Evolutionary conservation across 352 stramenopile genomes (phyloP), one percentile per base, ranked within the genome.

Genomic region (Phytophthora capsici): DNA sequence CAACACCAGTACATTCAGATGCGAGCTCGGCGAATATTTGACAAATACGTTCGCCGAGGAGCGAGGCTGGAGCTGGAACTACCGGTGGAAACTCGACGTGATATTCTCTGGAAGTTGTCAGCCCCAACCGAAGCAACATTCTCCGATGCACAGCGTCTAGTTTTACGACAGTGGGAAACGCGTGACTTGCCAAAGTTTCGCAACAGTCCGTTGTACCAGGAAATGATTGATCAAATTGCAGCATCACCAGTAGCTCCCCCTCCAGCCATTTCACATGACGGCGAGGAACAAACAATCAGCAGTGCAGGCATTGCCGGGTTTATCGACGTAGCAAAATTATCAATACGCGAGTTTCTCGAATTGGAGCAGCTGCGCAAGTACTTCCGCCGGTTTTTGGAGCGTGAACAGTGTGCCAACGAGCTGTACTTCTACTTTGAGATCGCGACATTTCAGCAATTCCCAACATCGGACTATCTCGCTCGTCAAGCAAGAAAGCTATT

Each of bases 381-480:
- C 57, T 92, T 92, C 22, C 77, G 82, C 6, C 49, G 74, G n/a
- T 92, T 90, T 57, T 49, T 92, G 9, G 83, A 90, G 61, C 88
- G 88, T 19, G 83, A 92, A 26, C 82, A 88, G 53, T 92, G 81
- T 28, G 71, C 68, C 12, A 88, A 88, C 47, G 82, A 92, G 53
- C 57, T 90, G 34, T 85, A 83, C 51, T 90, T 92, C 37, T 92
- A 90, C 79, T 88, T 86, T 45, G 80, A 92, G 47, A 85, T 92
- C 32, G 55, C 73, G 22, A 83, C 70, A 19, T 92, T 89, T 55
- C 82, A 92, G 70, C 79, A 89, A 34, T 83, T 92, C 32, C 83
- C 83, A n/a, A 92, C 82, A 2, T 90, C 83, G 0, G 81, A 92
- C 57, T 92, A 90, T 44, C 62, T 92, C 36, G 75, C 68, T 16